Base-by-base conservation (phyloP, 768 basidiomycete species). In the Russula dissimulans region DNA sequence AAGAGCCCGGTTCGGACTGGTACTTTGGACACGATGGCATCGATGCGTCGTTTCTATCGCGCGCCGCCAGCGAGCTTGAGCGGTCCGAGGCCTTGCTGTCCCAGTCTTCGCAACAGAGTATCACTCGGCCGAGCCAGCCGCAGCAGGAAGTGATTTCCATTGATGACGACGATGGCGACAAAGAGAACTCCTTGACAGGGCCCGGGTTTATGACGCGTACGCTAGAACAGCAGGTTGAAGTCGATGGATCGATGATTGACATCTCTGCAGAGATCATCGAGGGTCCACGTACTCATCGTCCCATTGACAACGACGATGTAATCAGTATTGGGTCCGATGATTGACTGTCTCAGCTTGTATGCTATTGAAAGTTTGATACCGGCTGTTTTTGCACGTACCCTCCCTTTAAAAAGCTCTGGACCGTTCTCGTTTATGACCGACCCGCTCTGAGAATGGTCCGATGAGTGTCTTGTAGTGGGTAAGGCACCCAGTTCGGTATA, bases 171-270 rank as follows among this genome's bases (percentile, higher is more conserved):
- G 81, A 79, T 11, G 74, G 22, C 22, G 2, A 77, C 66, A 85
- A 86, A 68, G 86, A 87, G 71, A 87, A 87, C 67, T 70, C 77
- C 41, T 79, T 79, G 5, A 75, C 77, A 3, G 74, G 79, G 7
- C 76, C 76, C n/a, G 69, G 82, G 49, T 77, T 78, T 71, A 77
- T 82, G 14, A 74, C 80, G 55, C 69, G 73, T 64, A 72, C 79
- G 39, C 69, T 74, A 12, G 72, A 68, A 36, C 67, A 63, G 59
- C 61, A 51, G 18, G 3, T 51, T 14, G 52, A 31, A 15, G 47
- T 44, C 6, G 59, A 39, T 9, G 67, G 64, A 29, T 72, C 70
- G 17, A 74, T 88, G 32, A 82, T 89, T 65, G 80, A 84, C 58
- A 72, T 89, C 43, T 83, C 79, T 11, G 78, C 78, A 54, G 78